Evolutionary conservation across 176 grass and related monocot genomes (phyloP), one percentile per base, ranked within the genome.

Genomic region (Rhynchospora tenuis): DNA sequence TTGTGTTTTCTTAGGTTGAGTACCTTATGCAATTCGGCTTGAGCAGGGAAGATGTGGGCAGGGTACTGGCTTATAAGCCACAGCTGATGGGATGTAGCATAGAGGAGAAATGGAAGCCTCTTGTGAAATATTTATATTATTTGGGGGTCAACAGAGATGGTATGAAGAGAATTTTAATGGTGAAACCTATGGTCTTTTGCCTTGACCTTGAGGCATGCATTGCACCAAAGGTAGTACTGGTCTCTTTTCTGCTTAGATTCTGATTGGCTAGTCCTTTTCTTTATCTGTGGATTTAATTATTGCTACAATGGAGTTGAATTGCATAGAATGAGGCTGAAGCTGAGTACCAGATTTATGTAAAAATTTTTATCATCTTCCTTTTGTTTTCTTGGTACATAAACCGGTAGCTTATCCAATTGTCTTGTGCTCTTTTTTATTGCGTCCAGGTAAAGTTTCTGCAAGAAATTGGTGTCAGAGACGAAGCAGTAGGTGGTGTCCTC

Each of bases 31-130:
- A 95, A 74, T 98, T 98, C 87, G 92, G 89, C 54, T 82, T 94
- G 71, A 90, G 79, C 16, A 84, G 73, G 52, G 84, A 90, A 83
- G 95, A 95, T 29, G 85, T 95, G 62, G 89, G 89, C 72, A 92
- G 71, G 77, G 78, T 95, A 44, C 23, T 95, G 86, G 92, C 95
- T 87, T 98, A 86, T 79, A 98, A 91, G 83, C 95, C 95, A 51
- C 95, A 93, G 51, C 84, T 98, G 61, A 98, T 98, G 89, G 95
- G 89, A 75, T 98, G 95, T 80, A 89, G 92, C 74, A 91, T 98
- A 60, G 86, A 98, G 87, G 92, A 98, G 87, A 95, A 89, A 81
- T 98, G 89, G 95, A 98, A 86, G 77, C 92, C 95, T 83, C 90
- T 98, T 43, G 90, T 98, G 10, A 90, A 91, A 59, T 98, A 93